Percentiles rank a stretch among this genome's conserved stretches.
These are phyloP conservation scores for Diaporthe sp. DNA, from an alignment of 2,329 filamentous ascomycete genomes.

Conservation along the genomic window DNA sequence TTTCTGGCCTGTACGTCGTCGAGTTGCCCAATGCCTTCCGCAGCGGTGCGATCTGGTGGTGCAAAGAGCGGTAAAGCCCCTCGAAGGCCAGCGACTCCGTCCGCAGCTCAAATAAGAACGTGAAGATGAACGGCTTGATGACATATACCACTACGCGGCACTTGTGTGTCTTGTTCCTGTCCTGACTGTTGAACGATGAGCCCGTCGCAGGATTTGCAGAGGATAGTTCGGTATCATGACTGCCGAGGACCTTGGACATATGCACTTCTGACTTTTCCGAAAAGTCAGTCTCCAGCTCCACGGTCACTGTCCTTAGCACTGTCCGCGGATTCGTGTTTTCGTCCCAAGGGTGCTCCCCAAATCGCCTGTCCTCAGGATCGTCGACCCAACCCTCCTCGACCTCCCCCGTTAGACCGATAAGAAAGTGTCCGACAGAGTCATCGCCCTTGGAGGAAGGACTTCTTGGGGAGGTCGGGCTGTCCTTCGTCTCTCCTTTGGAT, in stretches of 20 bases:
- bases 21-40: constrained; percentile 69
- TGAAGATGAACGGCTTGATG: constrained; percentile 82
- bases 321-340: constrained; percentile 66
- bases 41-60: constrained; percentile 72
- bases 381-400: constrained; percentile 62
- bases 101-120: constrained; percentile 77
- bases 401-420: constrained; percentile 78
- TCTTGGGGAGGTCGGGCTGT: constrained; percentile 22
- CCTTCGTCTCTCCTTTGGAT: constrained; percentile 38
- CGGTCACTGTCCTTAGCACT: constrained; percentile 74
- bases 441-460: constrained; percentile 31
- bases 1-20: constrained; percentile 69
- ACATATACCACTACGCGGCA: constrained; percentile 81
- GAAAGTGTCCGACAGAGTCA: constrained; percentile 63
- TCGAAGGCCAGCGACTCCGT: constrained; percentile 71
- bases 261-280: constrained; percentile 59
- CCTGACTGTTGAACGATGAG: constrained; percentile 59
- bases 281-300: constrained; percentile 69
- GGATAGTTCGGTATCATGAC: constrained; percentile 50
- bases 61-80: constrained; percentile 71
- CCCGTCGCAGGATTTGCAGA: constrained; percentile 39
- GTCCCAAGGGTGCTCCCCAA: constrained; percentile 50
- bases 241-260: constrained; percentile 61
- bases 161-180: constrained; percentile 68
- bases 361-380: constrained; percentile 50